Conservation (phyloP, 345 rosid species). For the Aquilaria sinensis region DNA sequence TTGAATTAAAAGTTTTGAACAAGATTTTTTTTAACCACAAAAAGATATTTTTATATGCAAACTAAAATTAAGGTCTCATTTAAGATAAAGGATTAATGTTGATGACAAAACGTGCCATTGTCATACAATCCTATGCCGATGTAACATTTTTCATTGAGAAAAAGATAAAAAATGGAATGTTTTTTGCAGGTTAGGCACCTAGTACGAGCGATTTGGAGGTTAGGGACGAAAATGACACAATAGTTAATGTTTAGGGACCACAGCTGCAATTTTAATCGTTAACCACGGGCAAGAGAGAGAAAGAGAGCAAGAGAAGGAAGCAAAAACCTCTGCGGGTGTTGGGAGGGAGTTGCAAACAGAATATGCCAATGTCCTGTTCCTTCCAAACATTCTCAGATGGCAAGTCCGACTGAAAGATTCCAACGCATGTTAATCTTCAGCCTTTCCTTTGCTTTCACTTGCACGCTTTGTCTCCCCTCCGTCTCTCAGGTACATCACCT, state of each 20-base stretch:
- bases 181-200: background rate
- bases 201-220: background rate
- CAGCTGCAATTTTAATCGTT: background rate
- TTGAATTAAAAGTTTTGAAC: no score
- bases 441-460: conserved; percentile 2
- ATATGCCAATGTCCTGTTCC: conserved; percentile 20
- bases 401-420: conserved; percentile 11
- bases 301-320: background rate
- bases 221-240: no score
- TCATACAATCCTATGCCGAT: background rate
- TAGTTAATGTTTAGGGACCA: no score
- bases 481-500: background rate
- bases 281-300: background rate
- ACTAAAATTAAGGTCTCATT: background rate
- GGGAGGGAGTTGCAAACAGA: conserved; percentile 17
- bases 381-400: conserved; percentile 25
- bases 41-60: background rate
- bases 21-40: no score
- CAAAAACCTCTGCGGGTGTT: background rate
- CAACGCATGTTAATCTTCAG: background rate
- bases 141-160: background rate
- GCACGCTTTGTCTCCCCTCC: conserved; percentile 6
- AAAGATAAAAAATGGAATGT: background rate
- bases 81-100: conserved; percentile 5
- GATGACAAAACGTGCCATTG: background rate